These are phyloP conservation scores for Xerocomus amazonicus DNA, from an alignment of 1,284 basidiomycete genomes.

Conservation along the genomic window DNA sequence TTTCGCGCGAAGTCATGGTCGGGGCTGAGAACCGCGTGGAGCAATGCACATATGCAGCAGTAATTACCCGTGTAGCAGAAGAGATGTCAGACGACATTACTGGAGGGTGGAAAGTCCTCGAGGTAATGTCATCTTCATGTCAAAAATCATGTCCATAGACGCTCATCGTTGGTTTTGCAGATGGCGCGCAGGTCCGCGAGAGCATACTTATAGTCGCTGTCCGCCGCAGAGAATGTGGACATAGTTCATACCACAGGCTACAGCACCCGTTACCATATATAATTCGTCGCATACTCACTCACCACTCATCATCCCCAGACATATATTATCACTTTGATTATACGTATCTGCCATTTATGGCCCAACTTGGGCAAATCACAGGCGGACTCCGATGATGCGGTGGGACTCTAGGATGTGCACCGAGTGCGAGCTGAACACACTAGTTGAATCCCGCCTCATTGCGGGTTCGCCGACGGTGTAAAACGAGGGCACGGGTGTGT, in stretches of 20 bases:
- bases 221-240: conserved; percentile 2
- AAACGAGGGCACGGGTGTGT: too few species aligned
- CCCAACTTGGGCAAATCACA: not conserved
- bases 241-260: not conserved
- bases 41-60: conserved; percentile 90
- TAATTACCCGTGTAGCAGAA: conserved; percentile 83
- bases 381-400: too few species aligned
- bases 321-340: conserved; percentile 32
- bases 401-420: too few species aligned
- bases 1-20: conserved; percentile 81
- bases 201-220: conserved; percentile 32
- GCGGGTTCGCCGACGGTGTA: too few species aligned
- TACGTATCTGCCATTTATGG: conserved; percentile 5
- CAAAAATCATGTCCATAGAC: not conserved
- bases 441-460: too few species aligned
- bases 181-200: conserved; percentile 39
- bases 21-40: conserved; percentile 90
- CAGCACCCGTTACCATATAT: conserved; percentile 13
- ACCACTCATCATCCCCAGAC: conserved; percentile 28
- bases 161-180: conserved; percentile 17
- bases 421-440: too few species aligned
- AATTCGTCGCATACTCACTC: conserved; percentile 27
- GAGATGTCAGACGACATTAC: conserved; percentile 91
- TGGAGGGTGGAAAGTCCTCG: conserved; percentile 97
- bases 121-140: conserved; percentile 48